Evolutionary conservation across 2,329 filamentous ascomycete species (phyloP).

Genomic region (Acrodontium crateriforme): DNA sequence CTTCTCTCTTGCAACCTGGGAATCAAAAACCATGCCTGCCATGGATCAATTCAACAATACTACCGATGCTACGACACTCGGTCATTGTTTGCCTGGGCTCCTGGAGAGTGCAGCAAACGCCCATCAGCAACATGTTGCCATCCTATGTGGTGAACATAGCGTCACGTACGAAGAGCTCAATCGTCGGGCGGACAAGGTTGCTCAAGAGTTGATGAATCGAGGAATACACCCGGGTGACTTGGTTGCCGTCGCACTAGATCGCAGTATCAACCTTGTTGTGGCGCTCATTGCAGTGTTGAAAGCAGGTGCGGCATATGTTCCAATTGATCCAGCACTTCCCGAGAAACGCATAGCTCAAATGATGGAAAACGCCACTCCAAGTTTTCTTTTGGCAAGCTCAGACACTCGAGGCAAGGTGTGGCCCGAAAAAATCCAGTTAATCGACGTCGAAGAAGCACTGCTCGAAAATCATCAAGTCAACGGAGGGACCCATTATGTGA

Average conservation of each 20-base stretch:
- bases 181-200: neutral
- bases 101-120: too few relatives aligned
- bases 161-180: too few relatives aligned
- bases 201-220: neutral
- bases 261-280: neutral
- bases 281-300: neutral
- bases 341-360: neutral
- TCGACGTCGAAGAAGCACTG: neutral
- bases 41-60: too few relatives aligned
- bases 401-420: neutral
- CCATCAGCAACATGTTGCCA: too few relatives aligned
- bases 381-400: neutral
- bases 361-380: neutral
- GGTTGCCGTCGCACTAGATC: neutral
- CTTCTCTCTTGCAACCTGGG: too few relatives aligned
- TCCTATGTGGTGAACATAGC: too few relatives aligned
- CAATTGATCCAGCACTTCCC: neutral
- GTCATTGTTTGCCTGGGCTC: too few relatives aligned
- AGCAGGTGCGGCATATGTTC: neutral
- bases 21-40: too few relatives aligned
- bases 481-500: too few relatives aligned
- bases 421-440: neutral
- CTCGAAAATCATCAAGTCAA: too few relatives aligned
- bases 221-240: neutral
- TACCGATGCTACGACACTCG: too few relatives aligned